Evolutionary conservation across 2,329 filamentous ascomycete genomes (phyloP).

Genomic region (Penicillium sp.): DNA sequence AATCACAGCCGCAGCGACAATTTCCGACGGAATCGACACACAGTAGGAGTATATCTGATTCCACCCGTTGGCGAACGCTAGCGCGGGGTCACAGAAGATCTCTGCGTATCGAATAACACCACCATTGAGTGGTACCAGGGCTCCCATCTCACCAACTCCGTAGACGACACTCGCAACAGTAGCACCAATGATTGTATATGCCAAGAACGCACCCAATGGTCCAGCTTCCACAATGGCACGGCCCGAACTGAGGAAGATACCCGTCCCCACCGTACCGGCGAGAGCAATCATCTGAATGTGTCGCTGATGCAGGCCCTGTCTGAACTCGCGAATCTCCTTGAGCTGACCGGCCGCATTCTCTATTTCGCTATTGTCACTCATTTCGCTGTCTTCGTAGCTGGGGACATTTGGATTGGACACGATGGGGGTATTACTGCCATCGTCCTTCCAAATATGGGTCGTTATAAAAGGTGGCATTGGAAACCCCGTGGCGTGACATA

Average conservation of each 20-base stretch:
- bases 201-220: conserved; percentile 34
- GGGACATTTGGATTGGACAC: conserved; percentile 6
- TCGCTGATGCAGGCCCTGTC: conserved; percentile 31
- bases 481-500: neutral
- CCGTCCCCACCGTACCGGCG: conserved; percentile 39
- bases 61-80: conserved; percentile 39
- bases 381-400: conserved; percentile 8
- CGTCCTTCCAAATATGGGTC: neutral
- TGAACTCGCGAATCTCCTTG: conserved; percentile 19
- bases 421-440: conserved; percentile 4
- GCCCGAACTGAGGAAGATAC: conserved; percentile 39
- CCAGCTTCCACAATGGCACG: conserved; percentile 32
- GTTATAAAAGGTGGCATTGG: neutral
- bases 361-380: conserved; percentile 12
- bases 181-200: conserved; percentile 40
- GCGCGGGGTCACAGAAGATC: conserved; percentile 38
- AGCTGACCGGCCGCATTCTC: conserved; percentile 22
- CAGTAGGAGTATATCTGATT: conserved; percentile 36
- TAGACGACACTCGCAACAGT: conserved; percentile 34
- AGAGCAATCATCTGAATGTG: conserved; percentile 41
- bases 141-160: conserved; percentile 37
- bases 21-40: conserved; percentile 34
- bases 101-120: conserved; percentile 38
- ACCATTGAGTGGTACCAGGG: conserved; percentile 39
- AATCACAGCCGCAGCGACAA: conserved; percentile 33